A percentile compares a stretch with the other conserved stretches of the same genome.
These are phyloP conservation scores for Crithidia brevicula DNA, from an alignment of 208 protist species.

Conservation along the genomic window DNA sequence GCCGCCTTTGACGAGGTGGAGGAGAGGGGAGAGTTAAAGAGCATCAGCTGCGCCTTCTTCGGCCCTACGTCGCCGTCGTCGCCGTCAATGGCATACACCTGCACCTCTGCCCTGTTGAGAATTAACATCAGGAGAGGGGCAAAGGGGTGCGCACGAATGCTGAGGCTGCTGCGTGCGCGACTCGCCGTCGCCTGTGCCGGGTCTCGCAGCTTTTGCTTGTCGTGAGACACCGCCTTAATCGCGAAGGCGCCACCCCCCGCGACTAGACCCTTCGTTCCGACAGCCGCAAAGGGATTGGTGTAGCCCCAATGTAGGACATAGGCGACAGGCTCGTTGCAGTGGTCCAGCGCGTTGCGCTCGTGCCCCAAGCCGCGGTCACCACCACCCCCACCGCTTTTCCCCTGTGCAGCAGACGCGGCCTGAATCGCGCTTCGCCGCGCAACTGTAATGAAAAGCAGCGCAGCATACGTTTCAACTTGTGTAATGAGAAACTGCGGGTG, in stretches of 20 bases:
- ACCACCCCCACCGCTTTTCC: not conserved
- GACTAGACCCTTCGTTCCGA: slow-evolving; percentile 15
- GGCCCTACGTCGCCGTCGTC: slow-evolving; percentile 1
- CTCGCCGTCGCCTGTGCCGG: not conserved
- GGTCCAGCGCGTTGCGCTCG: slow-evolving; percentile 24
- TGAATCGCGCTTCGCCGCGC: slow-evolving; percentile 20
- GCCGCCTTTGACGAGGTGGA: slow-evolving; percentile 1
- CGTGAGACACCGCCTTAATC: slow-evolving; percentile 15
- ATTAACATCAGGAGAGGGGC: slow-evolving; percentile 38
- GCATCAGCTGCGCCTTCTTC: slow-evolving; percentile 17
- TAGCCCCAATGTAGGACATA: slow-evolving; percentile 41
- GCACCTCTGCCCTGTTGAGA: slow-evolving; percentile 26
- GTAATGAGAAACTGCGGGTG: slow-evolving; percentile 23
- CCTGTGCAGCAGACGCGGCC: not conserved
- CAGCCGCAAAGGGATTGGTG: slow-evolving; percentile 31
- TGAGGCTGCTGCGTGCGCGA: slow-evolving; percentile 4
- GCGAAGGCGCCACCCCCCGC: slow-evolving; percentile 33
- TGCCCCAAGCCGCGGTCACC: slow-evolving; percentile 2
- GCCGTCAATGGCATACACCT: slow-evolving; percentile 34
- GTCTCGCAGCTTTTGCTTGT: slow-evolving; percentile 11
- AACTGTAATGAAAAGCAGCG: slow-evolving; percentile 37
- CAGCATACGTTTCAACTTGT: slow-evolving; percentile 38
- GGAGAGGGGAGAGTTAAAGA: slow-evolving; percentile 10
- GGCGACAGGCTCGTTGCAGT: slow-evolving; percentile 25
- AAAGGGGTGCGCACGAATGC: slow-evolving; percentile 43